These are phyloP conservation scores for Geotrichum aggregatum DNA, from an alignment of 1,139 yeast genomes.

Conservation along the genomic window DNA sequence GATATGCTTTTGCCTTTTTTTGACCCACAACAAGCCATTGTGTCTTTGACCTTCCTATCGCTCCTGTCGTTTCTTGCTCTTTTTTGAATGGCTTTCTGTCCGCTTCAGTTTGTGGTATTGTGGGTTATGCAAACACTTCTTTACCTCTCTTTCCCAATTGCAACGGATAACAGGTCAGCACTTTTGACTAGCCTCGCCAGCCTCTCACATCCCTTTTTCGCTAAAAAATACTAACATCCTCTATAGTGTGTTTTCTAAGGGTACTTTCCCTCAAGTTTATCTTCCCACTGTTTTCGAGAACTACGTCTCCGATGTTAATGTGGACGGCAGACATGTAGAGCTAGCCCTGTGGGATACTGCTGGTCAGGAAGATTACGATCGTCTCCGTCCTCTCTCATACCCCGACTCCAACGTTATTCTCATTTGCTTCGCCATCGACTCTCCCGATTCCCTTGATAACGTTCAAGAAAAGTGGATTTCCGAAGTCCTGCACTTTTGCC, in stretches of 20 bases:
- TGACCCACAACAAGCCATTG: no score
- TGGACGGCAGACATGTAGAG: constrained; percentile 50
- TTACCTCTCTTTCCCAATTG: neutral
- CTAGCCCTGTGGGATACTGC: constrained; percentile 96
- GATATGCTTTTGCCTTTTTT: no score
- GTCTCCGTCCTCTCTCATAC: constrained; percentile 91
- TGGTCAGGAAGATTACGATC: constrained; percentile 97
- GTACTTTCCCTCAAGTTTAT: constrained; percentile 48
- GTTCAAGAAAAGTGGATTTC: constrained; percentile 98
- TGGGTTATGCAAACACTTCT: constrained; percentile 3
- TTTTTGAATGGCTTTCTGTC: neutral
- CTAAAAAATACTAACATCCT: neutral
- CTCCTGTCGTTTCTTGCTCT: neutral
- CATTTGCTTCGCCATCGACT: constrained; percentile 88
- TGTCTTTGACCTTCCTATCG: neutral
- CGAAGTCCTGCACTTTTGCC: constrained; percentile 96
- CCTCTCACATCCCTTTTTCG: constrained; percentile 15
- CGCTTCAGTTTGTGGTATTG: constrained; percentile 10
- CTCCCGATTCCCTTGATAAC: constrained; percentile 93
- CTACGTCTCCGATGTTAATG: constrained; percentile 81
- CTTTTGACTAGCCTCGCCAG: neutral
- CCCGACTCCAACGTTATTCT: constrained; percentile 96
- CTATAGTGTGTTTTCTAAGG: constrained; percentile 69
- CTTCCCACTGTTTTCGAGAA: constrained; percentile 53
- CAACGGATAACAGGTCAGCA: neutral